Evolutionary conservation across 2,329 filamentous ascomycete genomes (phyloP).

Genomic region (Claviceps sp.): DNA sequence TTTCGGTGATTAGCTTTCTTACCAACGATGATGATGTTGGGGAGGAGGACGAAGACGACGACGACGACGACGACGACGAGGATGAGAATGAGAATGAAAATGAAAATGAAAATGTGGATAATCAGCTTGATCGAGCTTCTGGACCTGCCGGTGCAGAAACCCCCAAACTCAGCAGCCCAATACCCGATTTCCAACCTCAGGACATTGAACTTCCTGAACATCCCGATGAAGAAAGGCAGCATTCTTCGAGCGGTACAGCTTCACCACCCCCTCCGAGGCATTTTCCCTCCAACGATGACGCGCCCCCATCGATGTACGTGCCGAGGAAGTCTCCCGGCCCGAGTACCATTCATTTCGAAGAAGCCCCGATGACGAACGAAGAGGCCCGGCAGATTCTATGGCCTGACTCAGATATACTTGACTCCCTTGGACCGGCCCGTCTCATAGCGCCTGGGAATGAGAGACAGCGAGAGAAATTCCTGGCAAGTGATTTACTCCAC

Average conservation of each 20-base stretch:
- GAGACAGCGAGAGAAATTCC: conserved; percentile 27
- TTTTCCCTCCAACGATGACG: conserved; percentile 3
- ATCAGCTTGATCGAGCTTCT: conserved; percentile 11
- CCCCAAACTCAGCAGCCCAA: too few relatives aligned
- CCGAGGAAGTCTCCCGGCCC: conserved; percentile 2
- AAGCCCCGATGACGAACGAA: conserved; percentile 25
- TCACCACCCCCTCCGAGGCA: conserved; percentile 7
- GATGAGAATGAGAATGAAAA: conserved; percentile 11
- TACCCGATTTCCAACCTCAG: background rate
- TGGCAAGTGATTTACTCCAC: conserved; percentile 21
- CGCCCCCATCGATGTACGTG: background rate
- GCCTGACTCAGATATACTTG: conserved; percentile 17
- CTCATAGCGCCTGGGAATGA: conserved; percentile 9
- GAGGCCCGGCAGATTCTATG: conserved; percentile 26
- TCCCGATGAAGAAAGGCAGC: conserved; percentile 1
- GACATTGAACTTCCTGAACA: background rate
- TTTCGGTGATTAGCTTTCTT: background rate
- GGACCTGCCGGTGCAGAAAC: background rate
- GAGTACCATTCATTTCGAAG: conserved; percentile 8
- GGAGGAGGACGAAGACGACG: conserved; percentile 6
- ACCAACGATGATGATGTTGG: conserved; percentile 7
- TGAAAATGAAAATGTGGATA: conserved; percentile 14
- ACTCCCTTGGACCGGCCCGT: conserved; percentile 1
- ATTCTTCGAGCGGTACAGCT: background rate
- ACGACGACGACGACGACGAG: conserved; percentile 4